Evolutionary conservation across 768 basidiomycete species (phyloP).

Genomic region (Rhodosporidiobolus odoratus): DNA sequence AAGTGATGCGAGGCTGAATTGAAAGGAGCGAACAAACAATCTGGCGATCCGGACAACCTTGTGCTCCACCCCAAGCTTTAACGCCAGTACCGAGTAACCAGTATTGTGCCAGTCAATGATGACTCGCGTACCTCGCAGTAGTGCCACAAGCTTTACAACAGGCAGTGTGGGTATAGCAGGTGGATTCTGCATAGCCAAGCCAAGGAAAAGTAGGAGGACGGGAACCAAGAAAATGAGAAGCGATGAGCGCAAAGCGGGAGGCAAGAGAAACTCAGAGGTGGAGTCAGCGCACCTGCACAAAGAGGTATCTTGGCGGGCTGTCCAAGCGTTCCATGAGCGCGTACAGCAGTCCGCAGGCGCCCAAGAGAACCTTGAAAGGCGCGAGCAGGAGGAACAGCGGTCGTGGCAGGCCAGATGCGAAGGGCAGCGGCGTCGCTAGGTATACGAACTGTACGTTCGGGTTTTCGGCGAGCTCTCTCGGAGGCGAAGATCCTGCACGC

Average conservation of each 20-base stretch:
- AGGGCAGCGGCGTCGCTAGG: slow-evolving; percentile 56
- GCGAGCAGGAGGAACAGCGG: slow-evolving; percentile 57
- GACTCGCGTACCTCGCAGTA: slow-evolving; percentile 68
- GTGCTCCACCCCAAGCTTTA: slow-evolving; percentile 68
- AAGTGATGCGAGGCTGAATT: not conserved
- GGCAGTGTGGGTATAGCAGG: slow-evolving; percentile 91
- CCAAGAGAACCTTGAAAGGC: slow-evolving; percentile 72
- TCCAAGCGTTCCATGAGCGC: slow-evolving; percentile 60
- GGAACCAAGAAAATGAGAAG: not conserved
- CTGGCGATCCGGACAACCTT: slow-evolving; percentile 67
- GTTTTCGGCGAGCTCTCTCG: not conserved
- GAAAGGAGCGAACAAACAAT: slow-evolving; percentile 53
- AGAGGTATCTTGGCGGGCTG: slow-evolving; percentile 70
- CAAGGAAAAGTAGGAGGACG: not conserved
- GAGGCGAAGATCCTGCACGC: slow-evolving; percentile 11
- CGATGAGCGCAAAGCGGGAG: too few relatives aligned
- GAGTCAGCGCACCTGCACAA: slow-evolving; percentile 69
- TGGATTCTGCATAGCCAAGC: slow-evolving; percentile 64
- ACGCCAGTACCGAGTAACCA: slow-evolving; percentile 83
- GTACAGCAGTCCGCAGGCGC: slow-evolving; percentile 60
- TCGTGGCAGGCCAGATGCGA: slow-evolving; percentile 59
- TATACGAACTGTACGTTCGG: slow-evolving; percentile 55
- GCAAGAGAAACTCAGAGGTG: too few relatives aligned
- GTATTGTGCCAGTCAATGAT: slow-evolving; percentile 99
- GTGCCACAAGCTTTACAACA: slow-evolving; percentile 68